phyloP scores from a whole-genome alignment of 148 eudicot genomes.

The Nyssa sinensis region DNA sequence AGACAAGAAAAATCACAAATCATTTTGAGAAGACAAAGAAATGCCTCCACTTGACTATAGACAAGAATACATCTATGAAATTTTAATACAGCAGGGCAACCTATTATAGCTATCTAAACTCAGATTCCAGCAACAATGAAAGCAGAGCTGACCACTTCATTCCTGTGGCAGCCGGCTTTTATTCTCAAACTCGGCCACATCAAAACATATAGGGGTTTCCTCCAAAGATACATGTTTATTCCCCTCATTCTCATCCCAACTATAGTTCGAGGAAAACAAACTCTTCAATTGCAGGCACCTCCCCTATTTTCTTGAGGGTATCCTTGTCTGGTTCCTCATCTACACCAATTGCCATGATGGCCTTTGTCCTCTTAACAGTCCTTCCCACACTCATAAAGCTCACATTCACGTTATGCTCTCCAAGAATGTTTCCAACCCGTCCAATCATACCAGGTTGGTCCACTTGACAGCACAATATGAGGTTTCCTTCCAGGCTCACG shows the following conservation, averaged over 20 bases:
- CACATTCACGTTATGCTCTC: conserved; percentile 68
- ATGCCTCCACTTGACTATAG: neutral
- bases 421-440: conserved; percentile 71
- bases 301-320: conserved; percentile 64
- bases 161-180: neutral
- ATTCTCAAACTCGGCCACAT: neutral
- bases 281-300: conserved; percentile 76
- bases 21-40: too few relatives aligned
- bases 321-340: conserved; percentile 71
- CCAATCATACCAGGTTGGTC: conserved; percentile 98
- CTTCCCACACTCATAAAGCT: conserved; percentile 91
- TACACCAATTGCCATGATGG: conserved; percentile 95
- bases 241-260: neutral
- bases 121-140: neutral
- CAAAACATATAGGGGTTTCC: neutral
- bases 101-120: neutral
- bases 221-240: neutral
- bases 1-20: neutral
- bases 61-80: too few relatives aligned
- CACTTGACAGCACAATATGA: conserved; percentile 72
- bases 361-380: conserved; percentile 51
- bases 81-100: too few relatives aligned
- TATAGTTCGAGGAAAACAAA: conserved; percentile 78
- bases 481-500: conserved; percentile 78
- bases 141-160: neutral